phyloP scores from a whole-genome alignment of 2,329 filamentous ascomycete species.

The Allantophomopsis lycopodina region DNA sequence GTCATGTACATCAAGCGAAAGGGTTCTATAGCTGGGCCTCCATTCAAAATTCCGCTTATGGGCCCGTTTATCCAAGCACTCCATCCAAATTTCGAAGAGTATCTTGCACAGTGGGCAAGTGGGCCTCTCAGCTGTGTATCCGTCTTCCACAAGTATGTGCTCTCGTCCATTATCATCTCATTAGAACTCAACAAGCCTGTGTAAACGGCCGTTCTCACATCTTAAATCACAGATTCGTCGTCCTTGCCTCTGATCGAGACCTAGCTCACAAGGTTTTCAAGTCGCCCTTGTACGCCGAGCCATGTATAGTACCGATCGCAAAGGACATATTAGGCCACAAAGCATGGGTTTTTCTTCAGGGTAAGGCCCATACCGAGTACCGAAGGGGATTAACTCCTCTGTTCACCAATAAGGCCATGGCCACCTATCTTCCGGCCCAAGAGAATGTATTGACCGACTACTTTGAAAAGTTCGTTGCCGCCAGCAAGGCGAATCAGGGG shows the following conservation, averaged over 20 bases:
- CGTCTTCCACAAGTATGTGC: conserved; percentile 88
- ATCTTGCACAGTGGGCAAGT: conserved; percentile 84
- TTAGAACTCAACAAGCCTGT: too few relatives aligned
- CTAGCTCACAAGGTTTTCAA: conserved; percentile 97
- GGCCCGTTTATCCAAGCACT: conserved; percentile 92
- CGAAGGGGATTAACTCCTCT: conserved; percentile 91
- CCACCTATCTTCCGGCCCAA: conserved; percentile 79
- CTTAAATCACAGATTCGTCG: conserved; percentile 93
- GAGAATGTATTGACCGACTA: conserved; percentile 85
- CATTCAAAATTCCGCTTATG: conserved; percentile 73
- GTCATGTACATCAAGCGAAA: conserved; percentile 66
- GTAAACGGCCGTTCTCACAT: too few relatives aligned
- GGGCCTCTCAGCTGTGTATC: conserved; percentile 92
- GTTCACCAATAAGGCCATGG: conserved; percentile 83
- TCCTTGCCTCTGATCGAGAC: conserved; percentile 89
- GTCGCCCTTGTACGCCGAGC: conserved; percentile 81
- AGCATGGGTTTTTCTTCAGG: conserved; percentile 97
- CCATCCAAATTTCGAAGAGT: conserved; percentile 82
- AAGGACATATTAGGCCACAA: conserved; percentile 82
- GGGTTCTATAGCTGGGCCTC: conserved; percentile 60
- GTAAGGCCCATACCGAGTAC: conserved; percentile 89
- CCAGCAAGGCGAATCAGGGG: conserved; percentile 58
- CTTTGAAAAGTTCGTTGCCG: conserved; percentile 63
- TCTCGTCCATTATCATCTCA: too few relatives aligned
- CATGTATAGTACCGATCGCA: conserved; percentile 88